phyloP scores from a whole-genome alignment of 23 red algal species.

The Gracilaria vermiculophylla region DNA sequence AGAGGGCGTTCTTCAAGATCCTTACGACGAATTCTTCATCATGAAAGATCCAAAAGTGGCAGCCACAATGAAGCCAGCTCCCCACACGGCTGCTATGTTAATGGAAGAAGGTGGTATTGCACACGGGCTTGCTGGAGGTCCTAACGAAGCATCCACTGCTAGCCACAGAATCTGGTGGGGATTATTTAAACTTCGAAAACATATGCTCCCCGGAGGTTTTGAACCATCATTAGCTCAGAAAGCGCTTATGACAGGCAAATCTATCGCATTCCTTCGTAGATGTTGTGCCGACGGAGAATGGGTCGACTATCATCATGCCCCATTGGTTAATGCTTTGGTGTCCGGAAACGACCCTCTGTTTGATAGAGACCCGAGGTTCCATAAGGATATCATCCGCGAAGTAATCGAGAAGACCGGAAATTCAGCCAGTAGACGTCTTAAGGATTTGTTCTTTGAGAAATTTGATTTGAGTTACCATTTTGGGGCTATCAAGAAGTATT shows the following conservation, averaged over 20 bases:
- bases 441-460: slow-evolving; percentile 73
- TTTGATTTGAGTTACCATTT: slow-evolving; percentile 79
- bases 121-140: slow-evolving; percentile 49
- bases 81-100: slow-evolving; percentile 13
- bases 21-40: slow-evolving; percentile 78
- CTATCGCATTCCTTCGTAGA: slow-evolving; percentile 71
- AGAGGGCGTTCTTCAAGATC: slow-evolving; percentile 74
- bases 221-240: slow-evolving; percentile 45
- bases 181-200: slow-evolving; percentile 67
- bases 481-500: slow-evolving; percentile 64
- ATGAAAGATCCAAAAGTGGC: slow-evolving; percentile 66
- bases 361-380: slow-evolving; percentile 50
- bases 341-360: slow-evolving; percentile 15
- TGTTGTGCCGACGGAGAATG: slow-evolving; percentile 71
- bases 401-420: slow-evolving; percentile 41
- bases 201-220: slow-evolving; percentile 62
- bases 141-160: slow-evolving; percentile 47
- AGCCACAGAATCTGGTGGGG: slow-evolving; percentile 81
- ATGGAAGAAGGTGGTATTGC: slow-evolving; percentile 55
- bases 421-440: slow-evolving; percentile 65
- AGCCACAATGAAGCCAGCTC: slow-evolving; percentile 18
- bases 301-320: slow-evolving; percentile 63
- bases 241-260: slow-evolving; percentile 74
- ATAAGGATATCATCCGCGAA: slow-evolving; percentile 28
- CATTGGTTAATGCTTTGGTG: slow-evolving; percentile 14